Conservation (phyloP, 495 filamentous ascomycete species). For the Cercophora samala region DNA sequence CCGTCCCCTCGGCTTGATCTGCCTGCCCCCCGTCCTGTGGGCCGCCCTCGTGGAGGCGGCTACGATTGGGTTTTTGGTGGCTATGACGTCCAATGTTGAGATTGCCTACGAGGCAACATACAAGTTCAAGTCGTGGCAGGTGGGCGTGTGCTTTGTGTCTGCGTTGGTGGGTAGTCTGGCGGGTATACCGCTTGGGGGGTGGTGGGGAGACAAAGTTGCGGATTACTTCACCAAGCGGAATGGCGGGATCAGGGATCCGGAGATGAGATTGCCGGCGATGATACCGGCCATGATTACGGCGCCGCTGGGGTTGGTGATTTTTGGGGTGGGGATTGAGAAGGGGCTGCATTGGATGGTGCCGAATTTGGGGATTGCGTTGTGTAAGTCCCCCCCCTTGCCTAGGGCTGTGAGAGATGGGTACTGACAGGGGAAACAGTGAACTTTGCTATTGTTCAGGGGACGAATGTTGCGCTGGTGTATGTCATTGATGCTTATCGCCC, state of each 20-base stretch:
- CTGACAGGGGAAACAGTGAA: slow-evolving; percentile 33
- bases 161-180: slow-evolving; percentile 48
- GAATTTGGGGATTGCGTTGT: slow-evolving; percentile 47
- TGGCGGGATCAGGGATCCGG: slow-evolving; percentile 51
- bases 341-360: slow-evolving; percentile 55
- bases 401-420: neutral
- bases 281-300: slow-evolving; percentile 42
- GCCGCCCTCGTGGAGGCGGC: slow-evolving; percentile 46
- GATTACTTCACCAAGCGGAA: slow-evolving; percentile 52
- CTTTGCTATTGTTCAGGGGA: slow-evolving; percentile 51
- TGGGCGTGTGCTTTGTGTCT: slow-evolving; percentile 49
- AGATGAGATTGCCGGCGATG: slow-evolving; percentile 53
- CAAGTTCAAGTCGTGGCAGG: slow-evolving; percentile 46
- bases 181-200: slow-evolving; percentile 49
- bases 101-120: slow-evolving; percentile 46
- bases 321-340: slow-evolving; percentile 50
- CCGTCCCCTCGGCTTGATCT: slow-evolving; percentile 46
- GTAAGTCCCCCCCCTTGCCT: slow-evolving; percentile 24
- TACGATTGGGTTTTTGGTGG: slow-evolving; percentile 54
- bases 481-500: slow-evolving; percentile 56
- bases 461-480: slow-evolving; percentile 53
- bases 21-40: slow-evolving; percentile 52
- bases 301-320: slow-evolving; percentile 48
- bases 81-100: slow-evolving; percentile 51
- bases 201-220: slow-evolving; percentile 49